phyloP scores from a whole-genome alignment of 139 green algal genomes.

The Chlamydomonas sphaeroides region DNA sequence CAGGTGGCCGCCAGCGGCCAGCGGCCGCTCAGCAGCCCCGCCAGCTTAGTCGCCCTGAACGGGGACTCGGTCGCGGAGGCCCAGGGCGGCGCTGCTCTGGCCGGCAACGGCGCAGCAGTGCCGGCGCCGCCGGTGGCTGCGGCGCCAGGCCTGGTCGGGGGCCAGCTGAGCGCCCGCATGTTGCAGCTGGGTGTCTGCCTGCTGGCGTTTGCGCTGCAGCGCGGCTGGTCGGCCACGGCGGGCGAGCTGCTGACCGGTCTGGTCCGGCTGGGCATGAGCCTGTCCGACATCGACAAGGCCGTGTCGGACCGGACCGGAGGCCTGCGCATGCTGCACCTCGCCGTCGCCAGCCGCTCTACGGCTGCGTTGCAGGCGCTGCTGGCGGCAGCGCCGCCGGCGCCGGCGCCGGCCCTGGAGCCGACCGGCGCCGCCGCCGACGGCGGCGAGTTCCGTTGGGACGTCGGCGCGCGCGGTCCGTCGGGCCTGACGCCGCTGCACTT shows the following conservation, averaged over 20 bases:
- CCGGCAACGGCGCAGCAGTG: too few species aligned
- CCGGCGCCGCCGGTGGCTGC: not conserved
- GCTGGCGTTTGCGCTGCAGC: slow-evolving; percentile 1
- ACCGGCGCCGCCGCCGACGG: not conserved
- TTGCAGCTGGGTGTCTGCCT: slow-evolving; percentile 4
- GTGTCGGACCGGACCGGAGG: slow-evolving; percentile 13
- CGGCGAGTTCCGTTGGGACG: slow-evolving; percentile 1
- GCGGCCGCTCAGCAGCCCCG: too few species aligned
- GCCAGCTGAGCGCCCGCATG: slow-evolving; percentile 1
- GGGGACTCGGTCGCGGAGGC: too few species aligned
- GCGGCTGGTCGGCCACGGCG: not conserved
- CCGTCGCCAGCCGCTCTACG: not conserved
- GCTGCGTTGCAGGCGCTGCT: not conserved
- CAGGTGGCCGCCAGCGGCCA: too few species aligned
- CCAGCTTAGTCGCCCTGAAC: too few species aligned
- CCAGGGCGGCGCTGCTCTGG: too few species aligned
- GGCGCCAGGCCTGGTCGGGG: too few species aligned
- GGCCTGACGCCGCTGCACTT: slow-evolving; percentile 30
- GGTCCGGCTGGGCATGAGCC: not conserved
- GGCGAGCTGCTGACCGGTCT: not conserved
- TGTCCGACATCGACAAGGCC: not conserved
- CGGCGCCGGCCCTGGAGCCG: not conserved
- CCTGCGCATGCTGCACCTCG: slow-evolving; percentile 18
- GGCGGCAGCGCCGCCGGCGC: not conserved
- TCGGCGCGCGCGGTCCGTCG: not conserved